A percentile compares a stretch with the other conserved stretches of the same genome.
Conservation (phyloP, 129 eudicot genomes). For the Flaveria linearis region DNA sequence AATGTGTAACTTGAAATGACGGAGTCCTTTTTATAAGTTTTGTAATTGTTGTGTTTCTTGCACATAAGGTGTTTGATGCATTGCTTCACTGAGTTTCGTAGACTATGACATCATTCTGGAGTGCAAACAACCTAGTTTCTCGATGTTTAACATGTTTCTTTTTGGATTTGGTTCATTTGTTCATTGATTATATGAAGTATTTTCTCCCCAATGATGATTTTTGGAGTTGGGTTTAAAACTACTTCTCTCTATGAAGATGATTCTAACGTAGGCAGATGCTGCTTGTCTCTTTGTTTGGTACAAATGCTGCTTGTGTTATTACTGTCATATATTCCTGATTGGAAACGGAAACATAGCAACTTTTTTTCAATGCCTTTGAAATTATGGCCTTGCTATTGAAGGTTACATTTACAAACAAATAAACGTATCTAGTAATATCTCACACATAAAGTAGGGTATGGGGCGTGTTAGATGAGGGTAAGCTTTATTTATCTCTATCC, state of each 20-base stretch:
- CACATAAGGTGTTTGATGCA: conserved; percentile 29
- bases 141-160: neutral
- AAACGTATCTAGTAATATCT: too few relatives aligned
- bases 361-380: conserved; percentile 3
- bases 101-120: neutral
- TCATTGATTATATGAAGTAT: too few relatives aligned
- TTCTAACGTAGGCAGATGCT: neutral
- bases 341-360: neutral
- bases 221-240: too few relatives aligned
- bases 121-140: neutral
- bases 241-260: too few relatives aligned
- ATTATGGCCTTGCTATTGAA: too few relatives aligned
- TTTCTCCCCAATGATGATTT: too few relatives aligned
- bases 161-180: neutral
- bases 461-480: too few relatives aligned
- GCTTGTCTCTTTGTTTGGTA: neutral
- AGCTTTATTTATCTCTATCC: too few relatives aligned
- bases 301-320: neutral
- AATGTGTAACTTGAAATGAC: neutral
- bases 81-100: conserved; percentile 12
- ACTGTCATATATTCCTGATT: neutral
- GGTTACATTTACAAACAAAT: too few relatives aligned
- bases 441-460: too few relatives aligned
- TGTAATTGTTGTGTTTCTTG: conserved; percentile 14
- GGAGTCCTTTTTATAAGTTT: neutral